phyloP scores from a whole-genome alignment of 495 filamentous ascomycete genomes.

The Lasiosphaeria miniovina region DNA sequence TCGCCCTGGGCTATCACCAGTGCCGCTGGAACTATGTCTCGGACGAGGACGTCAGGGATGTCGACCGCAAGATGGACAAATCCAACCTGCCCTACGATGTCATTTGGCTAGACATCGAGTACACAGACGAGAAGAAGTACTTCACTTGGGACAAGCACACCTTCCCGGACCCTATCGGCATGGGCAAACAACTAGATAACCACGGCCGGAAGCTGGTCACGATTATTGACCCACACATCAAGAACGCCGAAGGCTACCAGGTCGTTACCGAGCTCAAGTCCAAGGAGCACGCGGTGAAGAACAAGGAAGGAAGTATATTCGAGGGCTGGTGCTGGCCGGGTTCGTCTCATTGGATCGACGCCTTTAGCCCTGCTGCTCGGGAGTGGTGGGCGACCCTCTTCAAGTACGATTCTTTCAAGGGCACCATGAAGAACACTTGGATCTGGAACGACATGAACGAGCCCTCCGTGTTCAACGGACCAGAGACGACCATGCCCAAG shows the following conservation, averaged over 20 bases:
- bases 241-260: slow-evolving; percentile 75
- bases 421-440: slow-evolving; percentile 76
- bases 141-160: slow-evolving; percentile 91
- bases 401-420: slow-evolving; percentile 81
- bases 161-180: slow-evolving; percentile 80
- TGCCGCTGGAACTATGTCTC: slow-evolving; percentile 99
- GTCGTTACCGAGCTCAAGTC: slow-evolving; percentile 78
- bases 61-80: slow-evolving; percentile 94
- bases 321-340: slow-evolving; percentile 99
- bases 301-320: slow-evolving; percentile 85
- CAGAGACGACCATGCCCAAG: slow-evolving; percentile 96
- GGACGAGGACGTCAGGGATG: slow-evolving; percentile 92
- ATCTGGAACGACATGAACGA: slow-evolving; percentile 99
- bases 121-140: slow-evolving; percentile 93
- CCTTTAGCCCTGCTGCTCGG: slow-evolving; percentile 81
- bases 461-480: slow-evolving; percentile 96
- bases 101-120: slow-evolving; percentile 98
- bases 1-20: slow-evolving; percentile 91
- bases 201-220: slow-evolving; percentile 86
- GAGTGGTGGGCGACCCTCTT: slow-evolving; percentile 89
- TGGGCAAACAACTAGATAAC: slow-evolving; percentile 80
- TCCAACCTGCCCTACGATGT: slow-evolving; percentile 94
- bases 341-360: slow-evolving; percentile 91
- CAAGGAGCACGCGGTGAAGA: slow-evolving; percentile 75
- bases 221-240: slow-evolving; percentile 97